phyloP scores from a whole-genome alignment of 1,139 yeast genomes.

The Candida gigantensis region DNA sequence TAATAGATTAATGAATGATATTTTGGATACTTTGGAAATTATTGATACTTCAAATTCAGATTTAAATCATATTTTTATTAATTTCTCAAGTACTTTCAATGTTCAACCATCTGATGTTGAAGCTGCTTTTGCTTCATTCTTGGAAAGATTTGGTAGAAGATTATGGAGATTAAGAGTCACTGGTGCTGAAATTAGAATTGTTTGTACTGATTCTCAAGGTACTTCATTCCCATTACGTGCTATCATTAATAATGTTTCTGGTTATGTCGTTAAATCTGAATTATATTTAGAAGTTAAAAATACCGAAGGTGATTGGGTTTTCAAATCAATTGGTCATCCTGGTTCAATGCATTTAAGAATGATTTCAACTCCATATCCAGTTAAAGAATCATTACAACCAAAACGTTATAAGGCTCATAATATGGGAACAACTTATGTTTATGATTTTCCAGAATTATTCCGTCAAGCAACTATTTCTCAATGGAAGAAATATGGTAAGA shows the following conservation, averaged over 20 bases:
- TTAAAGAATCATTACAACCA: constrained; percentile 96
- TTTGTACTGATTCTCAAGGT: constrained; percentile 88
- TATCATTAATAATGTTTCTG: constrained; percentile 91
- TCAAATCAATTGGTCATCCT: constrained; percentile 90
- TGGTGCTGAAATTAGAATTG: constrained; percentile 95
- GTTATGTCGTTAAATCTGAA: constrained; percentile 95
- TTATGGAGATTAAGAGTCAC: constrained; percentile 96
- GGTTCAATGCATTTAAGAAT: constrained; percentile 98
- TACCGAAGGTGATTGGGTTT: constrained; percentile 92
- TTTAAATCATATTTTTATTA: constrained; percentile 93
- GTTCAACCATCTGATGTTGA: constrained; percentile 94
- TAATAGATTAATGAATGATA: constrained; percentile 91
- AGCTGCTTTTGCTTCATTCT: constrained; percentile 95
- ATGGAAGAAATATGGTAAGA: constrained; percentile 74
- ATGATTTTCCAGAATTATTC: constrained; percentile 98
- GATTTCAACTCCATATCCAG: constrained; percentile 93
- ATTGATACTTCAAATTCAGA: constrained; percentile 94
- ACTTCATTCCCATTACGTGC: constrained; percentile 95
- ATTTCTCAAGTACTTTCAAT: constrained; percentile 92
- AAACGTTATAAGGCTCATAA: constrained; percentile 97
- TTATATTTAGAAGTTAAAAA: constrained; percentile 92
- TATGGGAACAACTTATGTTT: constrained; percentile 97
- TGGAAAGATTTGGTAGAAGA: constrained; percentile 96
- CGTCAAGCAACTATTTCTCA: constrained; percentile 85
- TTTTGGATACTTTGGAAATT: constrained; percentile 90